Evolutionary conservation across 2,329 filamentous ascomycete genomes (phyloP).

Genomic region (Incumbomyces delicatus): DNA sequence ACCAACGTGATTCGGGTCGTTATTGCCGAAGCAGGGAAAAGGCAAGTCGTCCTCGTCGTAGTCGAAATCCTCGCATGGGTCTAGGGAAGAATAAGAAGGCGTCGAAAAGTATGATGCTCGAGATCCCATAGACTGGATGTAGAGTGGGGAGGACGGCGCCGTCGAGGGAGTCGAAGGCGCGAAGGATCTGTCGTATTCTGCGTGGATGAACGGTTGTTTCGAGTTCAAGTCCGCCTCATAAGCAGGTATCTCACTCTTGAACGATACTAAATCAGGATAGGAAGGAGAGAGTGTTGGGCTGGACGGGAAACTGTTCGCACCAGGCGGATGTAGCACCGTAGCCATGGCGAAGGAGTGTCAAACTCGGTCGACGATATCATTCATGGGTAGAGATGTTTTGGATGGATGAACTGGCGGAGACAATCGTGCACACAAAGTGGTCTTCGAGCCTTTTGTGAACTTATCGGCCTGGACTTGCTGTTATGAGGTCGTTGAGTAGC

Average conservation of each 20-base stretch:
- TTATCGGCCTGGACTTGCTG: background rate
- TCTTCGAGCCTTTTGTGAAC: background rate
- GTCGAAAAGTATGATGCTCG: slow-evolving; percentile 29
- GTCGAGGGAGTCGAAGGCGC: slow-evolving; percentile 29
- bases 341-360: slow-evolving; percentile 23
- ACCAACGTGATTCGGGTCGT: background rate
- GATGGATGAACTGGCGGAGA: background rate
- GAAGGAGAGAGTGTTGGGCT: slow-evolving; percentile 23
- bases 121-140: slow-evolving; percentile 24
- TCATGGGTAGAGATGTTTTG: background rate
- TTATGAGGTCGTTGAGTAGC: background rate
- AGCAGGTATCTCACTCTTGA: slow-evolving; percentile 9
- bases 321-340: slow-evolving; percentile 25
- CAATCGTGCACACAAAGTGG: no score
- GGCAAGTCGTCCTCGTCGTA: slow-evolving; percentile 28
- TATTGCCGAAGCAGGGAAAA: slow-evolving; percentile 35
- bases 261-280: slow-evolving; percentile 14
- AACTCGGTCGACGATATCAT: background rate
- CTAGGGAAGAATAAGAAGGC: slow-evolving; percentile 27
- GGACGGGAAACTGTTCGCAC: slow-evolving; percentile 25
- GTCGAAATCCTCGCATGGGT: slow-evolving; percentile 11
- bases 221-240: slow-evolving; percentile 10
- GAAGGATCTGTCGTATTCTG: slow-evolving; percentile 13
- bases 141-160: slow-evolving; percentile 29
- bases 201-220: slow-evolving; percentile 9